A percentile compares a stretch with the other conserved stretches of the same genome.
Conservation (phyloP, 1,139 yeast genomes). For the Candida sp. region DNA sequence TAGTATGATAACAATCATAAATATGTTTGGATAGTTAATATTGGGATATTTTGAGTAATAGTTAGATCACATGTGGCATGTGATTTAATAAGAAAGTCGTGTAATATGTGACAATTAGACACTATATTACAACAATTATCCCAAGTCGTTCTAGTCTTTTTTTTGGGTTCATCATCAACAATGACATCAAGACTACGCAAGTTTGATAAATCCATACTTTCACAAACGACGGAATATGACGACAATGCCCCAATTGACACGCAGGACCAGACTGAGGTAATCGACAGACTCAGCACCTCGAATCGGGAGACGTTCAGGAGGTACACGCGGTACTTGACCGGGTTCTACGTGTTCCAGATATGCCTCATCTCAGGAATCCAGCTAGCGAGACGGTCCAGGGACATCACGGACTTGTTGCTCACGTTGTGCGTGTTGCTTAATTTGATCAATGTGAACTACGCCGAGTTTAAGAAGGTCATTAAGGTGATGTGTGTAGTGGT, state of each 20-base stretch:
- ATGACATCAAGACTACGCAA: slow-evolving; percentile 4
- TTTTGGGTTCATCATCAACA: no score
- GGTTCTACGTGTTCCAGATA: slow-evolving; percentile 1
- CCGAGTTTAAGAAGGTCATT: neutral
- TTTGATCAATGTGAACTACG: neutral
- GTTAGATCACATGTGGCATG: no score
- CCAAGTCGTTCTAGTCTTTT: no score
- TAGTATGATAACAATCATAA: no score
- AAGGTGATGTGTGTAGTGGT: neutral
- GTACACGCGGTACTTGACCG: neutral
- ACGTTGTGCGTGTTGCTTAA: neutral
- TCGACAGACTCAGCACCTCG: neutral
- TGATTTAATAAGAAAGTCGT: no score
- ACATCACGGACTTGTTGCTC: neutral
- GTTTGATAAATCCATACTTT: slow-evolving; percentile 1
- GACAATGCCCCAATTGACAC: neutral
- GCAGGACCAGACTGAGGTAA: neutral
- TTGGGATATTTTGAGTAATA: no score
- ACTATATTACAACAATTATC: no score
- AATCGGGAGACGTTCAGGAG: neutral
- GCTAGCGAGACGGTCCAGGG: neutral
- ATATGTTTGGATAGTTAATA: no score
- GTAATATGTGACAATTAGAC: no score
- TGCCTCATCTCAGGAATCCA: neutral
- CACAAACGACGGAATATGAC: neutral